A percentile compares a stretch with the other conserved stretches of the same genome.
Evolutionary conservation across 2,329 filamentous ascomycete genomes (phyloP).

Genomic region (Arthrobotrys entomopaga): DNA sequence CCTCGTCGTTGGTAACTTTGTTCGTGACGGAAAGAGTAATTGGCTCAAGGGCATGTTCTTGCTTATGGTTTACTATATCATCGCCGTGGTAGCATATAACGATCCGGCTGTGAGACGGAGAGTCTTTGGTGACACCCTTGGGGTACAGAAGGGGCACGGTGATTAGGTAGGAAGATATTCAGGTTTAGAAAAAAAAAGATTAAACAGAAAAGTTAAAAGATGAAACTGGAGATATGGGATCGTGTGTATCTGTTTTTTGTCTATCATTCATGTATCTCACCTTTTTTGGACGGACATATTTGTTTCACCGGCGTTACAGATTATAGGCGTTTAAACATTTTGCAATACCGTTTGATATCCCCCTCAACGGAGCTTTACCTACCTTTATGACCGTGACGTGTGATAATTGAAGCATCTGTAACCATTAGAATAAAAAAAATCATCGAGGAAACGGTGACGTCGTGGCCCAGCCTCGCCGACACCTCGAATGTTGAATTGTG

Average conservation of each 20-base stretch:
- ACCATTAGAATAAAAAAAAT: too few relatives aligned
- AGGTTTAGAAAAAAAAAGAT: background rate
- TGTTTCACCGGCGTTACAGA: constrained; percentile 3
- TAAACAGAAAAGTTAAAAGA: background rate
- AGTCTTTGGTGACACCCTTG: background rate
- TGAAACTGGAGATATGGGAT: background rate
- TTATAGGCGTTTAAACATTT: constrained; percentile 9
- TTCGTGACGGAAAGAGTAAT: constrained; percentile 87
- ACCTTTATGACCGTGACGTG: constrained; percentile 2
- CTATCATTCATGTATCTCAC: constrained; percentile 1
- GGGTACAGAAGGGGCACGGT: background rate
- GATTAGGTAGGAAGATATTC: background rate
- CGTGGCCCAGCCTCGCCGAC: too few relatives aligned
- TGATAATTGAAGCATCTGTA: too few relatives aligned
- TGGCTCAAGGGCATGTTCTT: constrained; percentile 88
- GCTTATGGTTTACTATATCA: constrained; percentile 65
- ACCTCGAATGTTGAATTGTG: constrained; percentile 4
- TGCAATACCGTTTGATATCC: background rate
- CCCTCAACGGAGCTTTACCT: background rate
- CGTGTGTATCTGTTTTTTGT: background rate
- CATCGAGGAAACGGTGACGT: too few relatives aligned
- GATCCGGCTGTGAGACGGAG: constrained; percentile 12
- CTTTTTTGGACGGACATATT: background rate
- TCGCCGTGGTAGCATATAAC: constrained; percentile 28
- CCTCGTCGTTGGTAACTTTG: constrained; percentile 84